phyloP scores from a whole-genome alignment of 78 protist genomes.

The Acrasis kona region DNA sequence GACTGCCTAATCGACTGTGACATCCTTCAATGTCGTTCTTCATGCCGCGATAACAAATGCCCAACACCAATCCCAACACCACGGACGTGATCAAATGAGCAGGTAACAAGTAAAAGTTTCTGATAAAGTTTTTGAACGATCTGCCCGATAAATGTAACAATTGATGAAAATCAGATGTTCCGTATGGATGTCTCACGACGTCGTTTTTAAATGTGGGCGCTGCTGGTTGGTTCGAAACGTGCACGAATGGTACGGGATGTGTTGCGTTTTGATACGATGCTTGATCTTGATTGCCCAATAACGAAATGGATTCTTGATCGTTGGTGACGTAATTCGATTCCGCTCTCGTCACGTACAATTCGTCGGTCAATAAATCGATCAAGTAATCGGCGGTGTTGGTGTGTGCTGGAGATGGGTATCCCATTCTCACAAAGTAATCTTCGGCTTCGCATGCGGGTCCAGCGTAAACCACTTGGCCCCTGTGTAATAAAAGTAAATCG shows the following conservation, averaged over 20 bases:
- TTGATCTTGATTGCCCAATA: not conserved
- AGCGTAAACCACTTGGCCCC: conserved; percentile 5
- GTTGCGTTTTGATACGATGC: not conserved
- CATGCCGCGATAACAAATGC: not conserved
- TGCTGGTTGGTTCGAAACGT: not conserved
- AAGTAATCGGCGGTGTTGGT: conserved; percentile 25
- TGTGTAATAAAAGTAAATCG: conserved; percentile 3
- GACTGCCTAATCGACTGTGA: conserved; percentile 11
- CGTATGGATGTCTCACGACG: not conserved
- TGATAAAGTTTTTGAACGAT: not conserved
- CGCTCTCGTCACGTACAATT: not conserved
- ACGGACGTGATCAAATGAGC: conserved; percentile 4
- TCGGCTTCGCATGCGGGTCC: not conserved
- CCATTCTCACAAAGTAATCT: not conserved
- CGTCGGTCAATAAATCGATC: conserved; percentile 4
- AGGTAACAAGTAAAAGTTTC: not conserved
- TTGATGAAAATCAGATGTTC: not conserved
- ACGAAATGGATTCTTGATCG: not conserved
- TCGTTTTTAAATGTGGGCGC: too few relatives aligned
- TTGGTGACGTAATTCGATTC: not conserved
- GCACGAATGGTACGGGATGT: not conserved
- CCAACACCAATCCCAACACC: not conserved
- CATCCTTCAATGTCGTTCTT: not conserved
- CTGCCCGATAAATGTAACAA: not conserved
- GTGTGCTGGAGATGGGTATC: not conserved